phyloP scores from a whole-genome alignment of 495 filamentous ascomycete genomes.

The Neurospora pannonica region DNA sequence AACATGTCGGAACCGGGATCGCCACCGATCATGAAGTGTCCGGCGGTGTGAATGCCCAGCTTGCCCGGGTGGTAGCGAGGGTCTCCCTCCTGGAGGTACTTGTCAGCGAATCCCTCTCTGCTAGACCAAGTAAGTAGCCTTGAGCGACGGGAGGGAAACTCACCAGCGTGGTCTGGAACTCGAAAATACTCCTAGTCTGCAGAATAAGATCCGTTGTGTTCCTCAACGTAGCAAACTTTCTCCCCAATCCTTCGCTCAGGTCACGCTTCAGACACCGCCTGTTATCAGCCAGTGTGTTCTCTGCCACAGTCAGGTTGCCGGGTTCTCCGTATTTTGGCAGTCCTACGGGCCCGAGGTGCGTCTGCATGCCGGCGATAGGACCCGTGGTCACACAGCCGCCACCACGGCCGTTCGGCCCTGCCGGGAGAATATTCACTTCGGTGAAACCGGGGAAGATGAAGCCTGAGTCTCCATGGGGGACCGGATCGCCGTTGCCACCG shows the following conservation, averaged over 20 bases:
- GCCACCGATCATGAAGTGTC: slow-evolving; percentile 54
- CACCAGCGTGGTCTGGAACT: slow-evolving; percentile 42
- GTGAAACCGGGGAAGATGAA: slow-evolving; percentile 4
- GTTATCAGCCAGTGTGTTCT: slow-evolving; percentile 27
- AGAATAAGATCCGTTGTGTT: slow-evolving; percentile 39
- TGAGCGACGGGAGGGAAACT: slow-evolving; percentile 3
- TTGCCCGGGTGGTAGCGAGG: slow-evolving; percentile 29
- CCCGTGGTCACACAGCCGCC: slow-evolving; percentile 56
- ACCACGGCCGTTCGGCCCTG: slow-evolving; percentile 32
- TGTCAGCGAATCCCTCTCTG: background rate
- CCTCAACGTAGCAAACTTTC: slow-evolving; percentile 36
- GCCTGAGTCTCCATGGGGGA: slow-evolving; percentile 20
- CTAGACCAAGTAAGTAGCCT: background rate
- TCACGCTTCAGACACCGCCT: slow-evolving; percentile 60
- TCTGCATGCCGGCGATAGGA: slow-evolving; percentile 29
- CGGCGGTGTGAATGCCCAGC: slow-evolving; percentile 49
- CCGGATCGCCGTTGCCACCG: slow-evolving; percentile 47
- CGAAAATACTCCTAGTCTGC: slow-evolving; percentile 32
- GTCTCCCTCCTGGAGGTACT: slow-evolving; percentile 22
- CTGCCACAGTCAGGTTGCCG: slow-evolving; percentile 2
- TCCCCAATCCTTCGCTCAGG: slow-evolving; percentile 39
- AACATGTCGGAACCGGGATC: slow-evolving; percentile 48
- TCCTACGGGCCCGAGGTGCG: slow-evolving; percentile 42
- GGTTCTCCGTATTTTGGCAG: slow-evolving; percentile 17
- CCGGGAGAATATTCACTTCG: slow-evolving; percentile 17